Percentiles rank a stretch among this genome's conserved stretches.
phyloP scores from a whole-genome alignment of 768 basidiomycete species.

The Rhodotorula toruloides region DNA sequence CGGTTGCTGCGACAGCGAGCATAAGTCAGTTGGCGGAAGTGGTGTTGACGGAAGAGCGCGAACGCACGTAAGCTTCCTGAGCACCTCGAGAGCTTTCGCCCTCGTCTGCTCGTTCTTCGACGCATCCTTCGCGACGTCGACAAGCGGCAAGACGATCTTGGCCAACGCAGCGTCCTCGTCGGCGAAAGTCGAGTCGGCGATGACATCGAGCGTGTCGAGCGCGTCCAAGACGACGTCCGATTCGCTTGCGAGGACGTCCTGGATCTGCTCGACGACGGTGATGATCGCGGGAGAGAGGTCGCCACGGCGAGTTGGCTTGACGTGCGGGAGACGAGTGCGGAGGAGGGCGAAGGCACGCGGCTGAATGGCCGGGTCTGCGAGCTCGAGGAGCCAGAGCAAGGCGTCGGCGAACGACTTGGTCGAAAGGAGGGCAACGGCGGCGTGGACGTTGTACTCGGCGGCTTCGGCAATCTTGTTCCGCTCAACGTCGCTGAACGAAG shows the following conservation, averaged over 20 bases:
- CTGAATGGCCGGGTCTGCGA: constrained; percentile 31
- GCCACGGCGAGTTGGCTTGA: constrained; percentile 58
- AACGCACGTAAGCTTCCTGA: constrained; percentile 54
- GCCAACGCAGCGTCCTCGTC: constrained; percentile 66
- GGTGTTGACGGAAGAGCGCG: neutral
- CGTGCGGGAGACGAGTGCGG: constrained; percentile 59
- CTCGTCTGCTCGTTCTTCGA: constrained; percentile 42
- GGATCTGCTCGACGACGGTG: constrained; percentile 49
- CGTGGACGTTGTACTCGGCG: constrained; percentile 53
- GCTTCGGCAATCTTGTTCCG: constrained; percentile 30
- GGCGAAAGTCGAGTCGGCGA: constrained; percentile 57
- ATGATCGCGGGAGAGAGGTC: constrained; percentile 49
- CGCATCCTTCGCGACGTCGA: constrained; percentile 51
- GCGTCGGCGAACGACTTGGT: constrained; percentile 59
- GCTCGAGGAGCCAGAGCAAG: constrained; percentile 39
- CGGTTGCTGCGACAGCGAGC: constrained; percentile 48
- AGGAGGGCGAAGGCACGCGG: constrained; percentile 61
- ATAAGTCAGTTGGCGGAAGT: neutral
- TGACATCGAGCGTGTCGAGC: constrained; percentile 52
- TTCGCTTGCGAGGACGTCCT: neutral
- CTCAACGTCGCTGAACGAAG: constrained; percentile 18
- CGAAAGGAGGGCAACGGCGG: constrained; percentile 60
- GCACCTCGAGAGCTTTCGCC: constrained; percentile 53
- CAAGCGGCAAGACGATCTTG: constrained; percentile 57
- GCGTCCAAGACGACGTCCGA: constrained; percentile 1